These are phyloP conservation scores for Eudorina sp. DNA, from an alignment of 139 green algal species.

Conservation along the genomic window DNA sequence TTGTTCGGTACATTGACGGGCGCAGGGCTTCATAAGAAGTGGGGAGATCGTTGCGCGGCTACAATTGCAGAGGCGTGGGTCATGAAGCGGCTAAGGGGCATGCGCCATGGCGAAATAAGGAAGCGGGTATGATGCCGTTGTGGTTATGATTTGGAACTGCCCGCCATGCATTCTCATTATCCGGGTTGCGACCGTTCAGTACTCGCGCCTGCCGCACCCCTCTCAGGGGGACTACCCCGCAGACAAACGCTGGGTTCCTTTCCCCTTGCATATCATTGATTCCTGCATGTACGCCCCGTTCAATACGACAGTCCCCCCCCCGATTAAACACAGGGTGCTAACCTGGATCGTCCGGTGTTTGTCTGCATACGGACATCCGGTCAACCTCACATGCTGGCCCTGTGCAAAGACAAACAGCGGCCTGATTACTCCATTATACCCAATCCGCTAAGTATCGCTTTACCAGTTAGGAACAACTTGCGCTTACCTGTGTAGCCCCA, in stretches of 20 bases:
- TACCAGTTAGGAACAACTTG: neutral
- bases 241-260: too few species aligned
- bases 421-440: neutral
- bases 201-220: neutral
- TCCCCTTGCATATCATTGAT: neutral
- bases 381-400: conserved; percentile 11
- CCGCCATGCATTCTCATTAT: neutral
- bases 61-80: too few species aligned
- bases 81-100: too few species aligned
- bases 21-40: too few species aligned
- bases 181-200: neutral
- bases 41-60: too few species aligned
- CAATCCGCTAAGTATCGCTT: neutral
- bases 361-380: neutral
- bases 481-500: conserved; percentile 17
- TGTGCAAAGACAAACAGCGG: neutral
- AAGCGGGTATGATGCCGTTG: too few species aligned
- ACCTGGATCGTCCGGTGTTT: conserved; percentile 27
- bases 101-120: neutral
- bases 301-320: too few species aligned
- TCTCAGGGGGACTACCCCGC: neutral
- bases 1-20: too few species aligned
- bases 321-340: too few species aligned
- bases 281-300: neutral
- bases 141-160: neutral